Base-by-base conservation (phyloP, 768 basidiomycete genomes). In the Mycena epipterygia region DNA sequence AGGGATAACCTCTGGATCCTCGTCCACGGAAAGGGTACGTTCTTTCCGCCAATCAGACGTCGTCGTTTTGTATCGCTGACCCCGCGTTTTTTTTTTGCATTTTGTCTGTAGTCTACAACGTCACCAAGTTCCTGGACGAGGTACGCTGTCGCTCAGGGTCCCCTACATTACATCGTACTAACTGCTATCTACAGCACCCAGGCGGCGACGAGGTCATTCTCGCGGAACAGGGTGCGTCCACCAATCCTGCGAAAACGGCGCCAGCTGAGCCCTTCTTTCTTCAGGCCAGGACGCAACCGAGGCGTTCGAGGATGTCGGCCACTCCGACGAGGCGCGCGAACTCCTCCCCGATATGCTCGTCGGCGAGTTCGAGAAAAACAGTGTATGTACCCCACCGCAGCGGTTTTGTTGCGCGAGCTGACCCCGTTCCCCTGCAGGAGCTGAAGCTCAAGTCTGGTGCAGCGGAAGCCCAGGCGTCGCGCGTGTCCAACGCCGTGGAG, bases 251-350 rank as follows among this genome's bases (percentile, higher is more conserved):
- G 12, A 16, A 11, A 23, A 33, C 25, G 32, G 17, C 58, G 35
- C 60, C 27, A 72, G 42, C 58, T 57, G 56, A 48, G 41, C 70
- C 70, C 62, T 75, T 46, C 52, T 35, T 51, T 46, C 13, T 71
- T 23, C 81, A 97, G 96, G 94, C 76, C 92, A 93, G 80, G 96
- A 99, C 80, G 97, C 97, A 27, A 97, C 97, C 37, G 98, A 98
- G 78, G 96, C 98, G 8, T 99, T 99, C 78, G 97, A 99, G 84
- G 98, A 99, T 80, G 97, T 99, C 33, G 98, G 98, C 33, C 98
- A 99, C 88, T 98, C 97, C 0, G 97, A 99, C 75, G 98, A 99
- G 83, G 98, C 98, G 29, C 91, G 98, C 60, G 92, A 87, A 16
- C 88, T 97, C 67, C 87, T 99, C 60, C 89, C 89, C 21, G 91